Evolutionary conservation across 2,329 filamentous ascomycete genomes (phyloP), one percentile per base, ranked within the genome.

Genomic region (Chrysoporthe austroafricana): DNA sequence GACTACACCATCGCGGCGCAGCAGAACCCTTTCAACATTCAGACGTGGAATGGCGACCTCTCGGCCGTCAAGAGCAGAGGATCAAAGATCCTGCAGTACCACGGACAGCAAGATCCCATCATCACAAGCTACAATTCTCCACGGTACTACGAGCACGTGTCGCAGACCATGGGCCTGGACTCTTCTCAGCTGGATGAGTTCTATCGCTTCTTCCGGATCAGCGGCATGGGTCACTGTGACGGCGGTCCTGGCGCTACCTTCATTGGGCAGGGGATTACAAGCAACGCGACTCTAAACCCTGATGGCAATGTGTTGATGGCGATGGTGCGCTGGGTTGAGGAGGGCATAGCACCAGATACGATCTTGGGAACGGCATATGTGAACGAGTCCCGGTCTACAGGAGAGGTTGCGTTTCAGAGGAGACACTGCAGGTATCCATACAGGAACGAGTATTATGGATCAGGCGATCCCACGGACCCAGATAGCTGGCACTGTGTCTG

Each of bases 181-280:
- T 66, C 74, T 0, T 57, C 70, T 0, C 67, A 78, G 63, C 72
- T 84, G 2, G 81, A 84, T 65, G 72, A 75, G 1, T 84, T 83
- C 68, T 83, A 85, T 71, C 79, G 85, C 62, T 83, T 80, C 74
- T 87, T 88, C 77, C 79, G 79, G 36, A 80, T 87, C 70, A 80
- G 79, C 14, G 85, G 85, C 9, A 84, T 85, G 77, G 77, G 74
- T 1, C 85, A 88, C 73, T 88, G 85, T 71, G 67, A 60, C 5
- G 81, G 81, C 8, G 84, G 84, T 7, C 72, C 73, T 18, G 83
- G 82, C 2, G 81, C 82, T 1, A 74, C 66, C 0, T 70, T 70
- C 7, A 73, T 79, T 26, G 76, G 77, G 2, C 75, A 79, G 43
- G 64, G 48, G 56, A 18, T 64, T 66, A 8, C 52, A 71, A 4